Percentiles rank a stretch among this genome's conserved stretches.
phyloP scores from a whole-genome alignment of 2,329 filamentous ascomycete genomes.

The Coniochaeta prunicola region DNA sequence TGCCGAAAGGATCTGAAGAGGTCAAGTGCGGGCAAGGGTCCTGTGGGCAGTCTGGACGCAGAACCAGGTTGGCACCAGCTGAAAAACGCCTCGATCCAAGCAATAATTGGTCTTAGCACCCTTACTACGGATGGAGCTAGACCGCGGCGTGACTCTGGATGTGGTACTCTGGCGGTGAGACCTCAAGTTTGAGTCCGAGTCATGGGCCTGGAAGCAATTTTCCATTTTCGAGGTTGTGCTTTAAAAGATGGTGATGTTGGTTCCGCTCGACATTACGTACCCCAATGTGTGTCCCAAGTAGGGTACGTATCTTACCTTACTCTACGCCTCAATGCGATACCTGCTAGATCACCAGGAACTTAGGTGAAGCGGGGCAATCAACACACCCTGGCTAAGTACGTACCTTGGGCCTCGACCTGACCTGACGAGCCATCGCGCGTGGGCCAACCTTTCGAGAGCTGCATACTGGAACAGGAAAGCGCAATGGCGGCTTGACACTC shows the following conservation, averaged over 20 bases:
- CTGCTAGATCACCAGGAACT: background rate
- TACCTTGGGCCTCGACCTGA: background rate
- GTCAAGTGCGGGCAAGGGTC: background rate
- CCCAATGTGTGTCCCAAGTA: too few species aligned
- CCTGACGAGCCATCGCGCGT: background rate
- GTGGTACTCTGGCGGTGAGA: too few species aligned
- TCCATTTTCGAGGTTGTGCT: too few species aligned
- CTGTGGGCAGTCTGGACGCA: background rate
- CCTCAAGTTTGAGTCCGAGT: too few species aligned
- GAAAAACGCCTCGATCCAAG: background rate
- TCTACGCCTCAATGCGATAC: too few species aligned
- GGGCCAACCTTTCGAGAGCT: background rate
- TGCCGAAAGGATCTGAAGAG: background rate
- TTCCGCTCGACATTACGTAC: too few species aligned
- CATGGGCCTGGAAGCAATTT: background rate
- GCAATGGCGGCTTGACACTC: background rate
- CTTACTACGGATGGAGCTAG: too few species aligned
- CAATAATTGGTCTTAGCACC: background rate
- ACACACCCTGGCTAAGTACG: too few species aligned
- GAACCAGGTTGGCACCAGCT: background rate
- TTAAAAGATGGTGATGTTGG: background rate
- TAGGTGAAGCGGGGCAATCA: background rate
- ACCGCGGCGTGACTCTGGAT: too few species aligned
- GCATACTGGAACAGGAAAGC: background rate
- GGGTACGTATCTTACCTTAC: too few species aligned